Base-by-base conservation (phyloP, 2,329 filamentous ascomycete genomes). In the Aspergillus persii region DNA sequence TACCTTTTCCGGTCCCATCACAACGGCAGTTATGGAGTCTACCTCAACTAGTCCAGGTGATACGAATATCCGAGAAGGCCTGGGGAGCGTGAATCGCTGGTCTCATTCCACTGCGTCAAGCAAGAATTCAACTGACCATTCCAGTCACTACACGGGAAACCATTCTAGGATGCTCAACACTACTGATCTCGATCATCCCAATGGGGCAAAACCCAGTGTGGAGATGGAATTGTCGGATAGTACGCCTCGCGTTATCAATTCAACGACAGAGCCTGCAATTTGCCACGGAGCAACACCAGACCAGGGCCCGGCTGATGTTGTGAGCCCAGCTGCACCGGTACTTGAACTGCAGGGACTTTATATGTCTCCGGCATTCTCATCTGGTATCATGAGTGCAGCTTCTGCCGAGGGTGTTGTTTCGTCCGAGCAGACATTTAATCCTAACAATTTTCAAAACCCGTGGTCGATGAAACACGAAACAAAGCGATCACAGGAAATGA, bases 71-170 rank as follows among this genome's bases (percentile, higher is more conserved):
- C 69, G 72, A 57, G 80, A 82, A 65, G 80, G 79, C 31, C 65
- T 81, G 53, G 77, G 76, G 44, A 83, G 80, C 60, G 73, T 84
- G 55, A 83, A 85, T 67, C 81, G 83, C 63, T 85, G 83, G 83
- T 85, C 84, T 39, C 83, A 85, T 63, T 84, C 81, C 18, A 85
- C 83, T 27, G 71, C 77, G 31, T 83, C 81, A 50, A 83, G 80
- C 70, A 76, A 74, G 50, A 62, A 63, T 48, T 69, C 68, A 8
- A 68, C 69, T 2, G 63, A 68, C 5, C 62, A 67, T 46, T 54
- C 54, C 8, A 61, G 61, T 44, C 67, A 73, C 36, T 41, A n/a
- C 15, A 7, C 12, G 39, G 66, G 65, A 47, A 66, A 56, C 46
- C 31, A 30, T 39, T 68, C 68, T 51, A 67, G 64, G 56, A 55